Evolutionary conservation across 129 eudicot genomes (phyloP), one percentile per base, ranked within the genome.

Genomic region (Lactuca saligna): DNA sequence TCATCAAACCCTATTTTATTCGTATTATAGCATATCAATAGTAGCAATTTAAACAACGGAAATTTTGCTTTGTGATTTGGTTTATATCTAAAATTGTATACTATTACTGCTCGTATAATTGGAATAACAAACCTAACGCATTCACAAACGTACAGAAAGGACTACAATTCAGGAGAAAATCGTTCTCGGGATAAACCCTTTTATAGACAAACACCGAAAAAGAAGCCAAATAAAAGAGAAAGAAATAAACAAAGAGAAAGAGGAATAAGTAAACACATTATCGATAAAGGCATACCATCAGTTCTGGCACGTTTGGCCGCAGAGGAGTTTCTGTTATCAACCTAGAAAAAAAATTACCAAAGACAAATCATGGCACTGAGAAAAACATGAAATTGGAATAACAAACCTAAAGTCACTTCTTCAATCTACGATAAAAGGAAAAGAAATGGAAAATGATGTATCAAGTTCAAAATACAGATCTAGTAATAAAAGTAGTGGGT

Each of bases 231-330:
- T 7, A 11, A 41, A 78, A 7, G 5, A 33, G 9, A 42, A 44
- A 17, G 50, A 2, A 63, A 42, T 39, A 4, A 8, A 17, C 14
- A 2, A 25, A 25, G n/a, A 74, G 7, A 17, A 31, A 57, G 3
- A 1, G 8, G 53, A 41, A 42, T 17, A 15, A 63, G 17, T 7
- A 4, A 58, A 58, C 63, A 33, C 63, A 31, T 16, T 58, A 54
- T 25, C 5, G 17, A 7, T 3, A 49, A 53, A 6, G 54, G 44
- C 73, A 75, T 88, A 91, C 97, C 96, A 79, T 91, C 97, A 37
- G 97, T 91, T 53, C 98, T 79, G 35, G 98, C 94, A 55, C 98
- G 94, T 62, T 91, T 91, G 65, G 82, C 84, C 1, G 93, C 93
- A 0, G 98, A 86, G 39, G 98, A 86, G 74, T 86, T 88, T 58